Conservation (phyloP, 306 rosid genomes). For the Abrus precatorius region DNA sequence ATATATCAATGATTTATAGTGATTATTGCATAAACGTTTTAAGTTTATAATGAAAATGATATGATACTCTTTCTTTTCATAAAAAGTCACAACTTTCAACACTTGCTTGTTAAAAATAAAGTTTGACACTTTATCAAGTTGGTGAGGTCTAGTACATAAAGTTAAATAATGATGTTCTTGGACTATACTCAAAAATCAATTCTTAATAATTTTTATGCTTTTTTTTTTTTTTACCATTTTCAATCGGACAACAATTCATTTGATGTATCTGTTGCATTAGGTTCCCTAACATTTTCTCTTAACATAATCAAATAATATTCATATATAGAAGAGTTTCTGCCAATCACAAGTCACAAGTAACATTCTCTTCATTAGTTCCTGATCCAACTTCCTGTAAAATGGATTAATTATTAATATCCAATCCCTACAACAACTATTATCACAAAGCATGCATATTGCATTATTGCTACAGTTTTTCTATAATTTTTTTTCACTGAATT, state of each 20-base stretch:
- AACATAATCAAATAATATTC: neutral
- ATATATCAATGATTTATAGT: neutral
- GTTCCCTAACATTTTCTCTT: too few species aligned
- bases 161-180: neutral
- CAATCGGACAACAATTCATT: neutral
- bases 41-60: neutral
- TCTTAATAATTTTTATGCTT: neutral
- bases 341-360: neutral
- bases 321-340: neutral
- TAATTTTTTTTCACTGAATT: too few species aligned
- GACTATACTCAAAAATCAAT: neutral
- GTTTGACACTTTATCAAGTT: neutral
- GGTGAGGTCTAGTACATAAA: neutral
- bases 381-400: neutral
- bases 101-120: neutral
- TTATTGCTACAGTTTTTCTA: neutral
- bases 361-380: neutral
- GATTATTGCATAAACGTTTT: too few species aligned
- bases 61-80: neutral
- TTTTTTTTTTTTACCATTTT: neutral
- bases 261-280: neutral
- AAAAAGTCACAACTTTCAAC: neutral
- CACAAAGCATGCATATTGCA: conserved; percentile 8
- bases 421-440: neutral
- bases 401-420: neutral